Conservation (phyloP, 2,329 filamentous ascomycete species). For the Escovopsis weberi region DNA sequence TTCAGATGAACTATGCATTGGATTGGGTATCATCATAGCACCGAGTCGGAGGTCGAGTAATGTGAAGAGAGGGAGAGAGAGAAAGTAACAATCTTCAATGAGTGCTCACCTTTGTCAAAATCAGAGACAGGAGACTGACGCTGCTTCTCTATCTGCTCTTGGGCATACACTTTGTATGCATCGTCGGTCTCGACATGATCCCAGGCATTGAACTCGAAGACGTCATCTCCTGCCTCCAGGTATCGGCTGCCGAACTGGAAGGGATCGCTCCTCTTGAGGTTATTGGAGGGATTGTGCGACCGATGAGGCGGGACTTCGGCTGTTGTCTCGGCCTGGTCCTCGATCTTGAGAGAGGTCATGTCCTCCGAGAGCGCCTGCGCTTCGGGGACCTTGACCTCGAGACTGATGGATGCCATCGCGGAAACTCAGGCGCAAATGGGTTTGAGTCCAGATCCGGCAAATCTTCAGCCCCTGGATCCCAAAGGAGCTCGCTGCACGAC, state of each 20-base stretch:
- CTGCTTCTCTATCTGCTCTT: slow-evolving; percentile 74
- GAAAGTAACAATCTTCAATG: not conserved
- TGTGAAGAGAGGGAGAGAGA: not conserved
- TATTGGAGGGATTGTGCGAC: slow-evolving; percentile 56
- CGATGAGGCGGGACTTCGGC: slow-evolving; percentile 40
- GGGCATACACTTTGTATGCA: slow-evolving; percentile 71
- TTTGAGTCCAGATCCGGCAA: not conserved
- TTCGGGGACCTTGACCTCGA: not conserved
- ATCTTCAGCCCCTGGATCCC: not conserved
- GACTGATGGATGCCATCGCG: slow-evolving; percentile 1
- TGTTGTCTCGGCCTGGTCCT: not conserved
- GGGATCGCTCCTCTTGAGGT: slow-evolving; percentile 76
- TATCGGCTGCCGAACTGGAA: slow-evolving; percentile 91
- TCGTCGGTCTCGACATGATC: slow-evolving; percentile 93
- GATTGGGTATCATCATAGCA: slow-evolving; percentile 41
- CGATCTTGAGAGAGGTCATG: slow-evolving; percentile 10
- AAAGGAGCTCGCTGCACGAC: not conserved
- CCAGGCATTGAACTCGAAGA: slow-evolving; percentile 98
- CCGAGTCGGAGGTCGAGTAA: slow-evolving; percentile 11
- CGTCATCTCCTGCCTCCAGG: slow-evolving; percentile 70
- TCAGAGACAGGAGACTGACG: slow-evolving; percentile 76
- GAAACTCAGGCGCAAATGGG: not conserved
- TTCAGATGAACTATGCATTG: slow-evolving; percentile 61
- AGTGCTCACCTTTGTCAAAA: slow-evolving; percentile 65
- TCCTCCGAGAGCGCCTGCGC: slow-evolving; percentile 9